Conservation (phyloP, 495 filamentous ascomycete genomes). For the Filosporella fistucella region DNA sequence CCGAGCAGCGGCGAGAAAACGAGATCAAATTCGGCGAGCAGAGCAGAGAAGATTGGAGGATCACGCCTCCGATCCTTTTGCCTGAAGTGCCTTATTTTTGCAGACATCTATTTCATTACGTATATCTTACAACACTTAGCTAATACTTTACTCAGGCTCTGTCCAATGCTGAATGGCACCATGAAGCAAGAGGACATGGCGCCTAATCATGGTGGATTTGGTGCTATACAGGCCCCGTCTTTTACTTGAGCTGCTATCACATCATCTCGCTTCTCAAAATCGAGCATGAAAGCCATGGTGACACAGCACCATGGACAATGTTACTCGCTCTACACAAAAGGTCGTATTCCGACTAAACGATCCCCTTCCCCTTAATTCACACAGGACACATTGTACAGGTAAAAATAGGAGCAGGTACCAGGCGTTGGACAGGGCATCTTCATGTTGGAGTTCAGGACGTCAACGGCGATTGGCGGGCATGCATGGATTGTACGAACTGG, state of each 20-base stretch:
- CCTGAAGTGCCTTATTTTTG: background rate
- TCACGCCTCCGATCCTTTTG: background rate
- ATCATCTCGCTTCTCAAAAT: background rate
- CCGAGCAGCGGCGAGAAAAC: background rate
- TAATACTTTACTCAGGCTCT: constrained; percentile 60
- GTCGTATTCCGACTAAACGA: too few relatives aligned
- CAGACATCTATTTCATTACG: constrained; percentile 1
- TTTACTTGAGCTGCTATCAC: constrained; percentile 24
- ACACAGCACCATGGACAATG: too few relatives aligned
- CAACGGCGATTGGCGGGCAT: too few relatives aligned
- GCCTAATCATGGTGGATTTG: constrained; percentile 45
- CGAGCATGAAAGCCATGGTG: too few relatives aligned
- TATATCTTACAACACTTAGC: constrained; percentile 17
- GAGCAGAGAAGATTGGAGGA: background rate
- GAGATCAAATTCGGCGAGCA: background rate
- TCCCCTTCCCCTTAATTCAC: too few relatives aligned
- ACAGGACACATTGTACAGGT: too few relatives aligned
- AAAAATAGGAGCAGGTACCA: too few relatives aligned
- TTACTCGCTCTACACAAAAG: too few relatives aligned
- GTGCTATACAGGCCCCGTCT: constrained; percentile 33
- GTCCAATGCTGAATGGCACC: constrained; percentile 84
- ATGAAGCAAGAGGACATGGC: constrained; percentile 65
- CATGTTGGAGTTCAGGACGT: too few relatives aligned
- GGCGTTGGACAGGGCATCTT: too few relatives aligned
- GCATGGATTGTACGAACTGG: too few relatives aligned